phyloP scores from a whole-genome alignment of 2,329 filamentous ascomycete genomes.

The Xylariaceae sp. region DNA sequence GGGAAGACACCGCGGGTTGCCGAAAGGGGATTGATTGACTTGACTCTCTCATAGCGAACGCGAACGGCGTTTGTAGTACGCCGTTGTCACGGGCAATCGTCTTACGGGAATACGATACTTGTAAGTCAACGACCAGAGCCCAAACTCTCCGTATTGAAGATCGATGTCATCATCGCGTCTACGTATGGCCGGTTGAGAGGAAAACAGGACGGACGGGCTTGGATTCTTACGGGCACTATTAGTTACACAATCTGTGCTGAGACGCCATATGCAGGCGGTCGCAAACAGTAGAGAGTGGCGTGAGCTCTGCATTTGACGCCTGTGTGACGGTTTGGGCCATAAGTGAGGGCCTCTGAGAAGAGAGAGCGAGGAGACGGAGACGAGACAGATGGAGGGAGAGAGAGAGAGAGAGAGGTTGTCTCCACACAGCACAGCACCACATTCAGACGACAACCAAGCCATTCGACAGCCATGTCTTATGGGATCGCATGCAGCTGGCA shows the following conservation, averaged over 20 bases:
- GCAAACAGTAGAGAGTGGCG: constrained; percentile 15
- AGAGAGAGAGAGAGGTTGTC: neutral
- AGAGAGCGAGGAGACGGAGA: too few species aligned
- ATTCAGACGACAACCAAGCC: too few species aligned
- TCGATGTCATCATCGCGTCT: neutral
- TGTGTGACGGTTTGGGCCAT: constrained; percentile 2
- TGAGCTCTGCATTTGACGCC: constrained; percentile 8
- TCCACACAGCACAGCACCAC: neutral
- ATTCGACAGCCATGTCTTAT: neutral
- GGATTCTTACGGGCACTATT: neutral
- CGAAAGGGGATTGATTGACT: neutral
- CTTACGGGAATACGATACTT: too few species aligned
- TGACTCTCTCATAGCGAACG: neutral
- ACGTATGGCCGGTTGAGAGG: neutral
- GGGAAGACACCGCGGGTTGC: constrained; percentile 1
- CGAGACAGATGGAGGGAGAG: neutral
- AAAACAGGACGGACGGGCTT: neutral
- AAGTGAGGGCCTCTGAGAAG: neutral
- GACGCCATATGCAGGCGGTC: constrained; percentile 16
- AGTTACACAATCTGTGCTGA: constrained; percentile 1
- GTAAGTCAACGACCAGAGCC: too few species aligned
- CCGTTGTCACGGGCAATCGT: neutral
- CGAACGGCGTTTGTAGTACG: too few species aligned
- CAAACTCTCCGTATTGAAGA: neutral
- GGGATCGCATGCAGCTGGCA: neutral